These are phyloP conservation scores for Pseudoperonospora humuli DNA, from an alignment of 352 stramenopile genomes.

Conservation along the genomic window DNA sequence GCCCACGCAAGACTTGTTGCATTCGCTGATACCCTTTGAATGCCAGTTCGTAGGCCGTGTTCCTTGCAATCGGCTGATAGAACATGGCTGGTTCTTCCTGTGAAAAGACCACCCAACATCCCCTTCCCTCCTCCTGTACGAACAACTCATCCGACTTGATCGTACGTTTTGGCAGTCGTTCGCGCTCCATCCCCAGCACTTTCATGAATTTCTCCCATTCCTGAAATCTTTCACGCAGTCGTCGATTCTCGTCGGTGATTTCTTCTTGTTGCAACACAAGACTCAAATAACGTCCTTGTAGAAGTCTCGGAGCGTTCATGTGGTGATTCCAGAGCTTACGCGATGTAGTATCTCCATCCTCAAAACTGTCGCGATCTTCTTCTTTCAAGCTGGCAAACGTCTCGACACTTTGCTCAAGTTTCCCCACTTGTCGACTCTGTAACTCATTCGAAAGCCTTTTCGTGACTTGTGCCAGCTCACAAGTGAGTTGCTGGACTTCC, in stretches of 20 bases:
- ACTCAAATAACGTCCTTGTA: conserved; percentile 25
- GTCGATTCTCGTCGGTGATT: conserved; percentile 23
- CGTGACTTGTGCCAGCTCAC: conserved; percentile 19
- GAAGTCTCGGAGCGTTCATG: conserved; percentile 7
- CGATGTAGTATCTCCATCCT: too few relatives aligned
- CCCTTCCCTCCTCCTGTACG: conserved; percentile 8
- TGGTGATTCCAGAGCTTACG: conserved; percentile 7
- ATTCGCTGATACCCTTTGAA: conserved; percentile 18
- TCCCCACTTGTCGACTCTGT: neutral
- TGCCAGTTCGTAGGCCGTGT: conserved; percentile 17
- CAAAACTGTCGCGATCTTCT: neutral
- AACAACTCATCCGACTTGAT: conserved; percentile 8
- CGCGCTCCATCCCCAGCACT: conserved; percentile 16
- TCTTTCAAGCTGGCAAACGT: conserved; percentile 3
- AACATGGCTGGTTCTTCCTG: conserved; percentile 22
- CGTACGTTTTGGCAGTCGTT: conserved; percentile 6
- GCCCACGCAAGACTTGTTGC: conserved; percentile 16
- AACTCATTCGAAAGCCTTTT: conserved; percentile 6
- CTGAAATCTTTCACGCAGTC: conserved; percentile 13
- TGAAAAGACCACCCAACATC: conserved; percentile 19
- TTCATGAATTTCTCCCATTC: conserved; percentile 23
- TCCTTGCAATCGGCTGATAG: conserved; percentile 18
- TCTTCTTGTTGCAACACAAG: conserved; percentile 22
- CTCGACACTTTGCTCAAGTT: conserved; percentile 8
- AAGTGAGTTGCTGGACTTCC: conserved; percentile 24